Base-by-base conservation (phyloP, 2,329 filamentous ascomycete species). In the Dactylella cylindrospora region DNA sequence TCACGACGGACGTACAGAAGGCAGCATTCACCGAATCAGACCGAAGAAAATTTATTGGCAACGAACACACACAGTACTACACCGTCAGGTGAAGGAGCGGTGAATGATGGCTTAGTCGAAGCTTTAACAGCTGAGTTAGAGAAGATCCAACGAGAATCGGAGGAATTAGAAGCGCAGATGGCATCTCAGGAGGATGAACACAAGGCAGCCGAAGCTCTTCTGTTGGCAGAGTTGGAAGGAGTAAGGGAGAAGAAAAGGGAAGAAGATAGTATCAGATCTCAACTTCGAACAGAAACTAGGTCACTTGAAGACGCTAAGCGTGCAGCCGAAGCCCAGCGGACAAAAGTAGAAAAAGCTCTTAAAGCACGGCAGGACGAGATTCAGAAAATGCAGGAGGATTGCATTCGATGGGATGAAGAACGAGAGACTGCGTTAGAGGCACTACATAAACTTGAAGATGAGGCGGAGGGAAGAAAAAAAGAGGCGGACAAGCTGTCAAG, bases 331-430 rank as follows among this genome's bases (percentile, higher is more conserved):
- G 82, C 87, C 36, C 71, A 95, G 25, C 82, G 84, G 50, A 83
- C 83, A 57, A 88, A 95, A 68, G 85, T 88, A 60, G 88, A 94
- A 66, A 80, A 85, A 64, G 79, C 84, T 15, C 78, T 93, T 49
- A 93, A 88, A 71, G 88, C 95, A 70, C 95, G 94, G 72, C 91
- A 97, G 66, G 89, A 94, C 69, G 86, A 84, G 44, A 96, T 89
- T 41, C 84, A 88, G 36, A 89, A 90, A 70, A 76, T 88, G 62
- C 79, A 83, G 51, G 84, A 89, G 28, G 85, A 84, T 65, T 81
- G 86, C 44, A 74, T 78, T 3, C 84, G 84, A 64, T 87, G 86
- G 78, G 81, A 84, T 32, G 78, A 79, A 38, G 84, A 69, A 36
- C 35, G 67, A 17, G 45, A 66, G 38, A 64, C 67, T 0, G 67